Evolutionary conservation across 495 filamentous ascomycete species (phyloP).

Genomic region (Daldinia caldariorum): DNA sequence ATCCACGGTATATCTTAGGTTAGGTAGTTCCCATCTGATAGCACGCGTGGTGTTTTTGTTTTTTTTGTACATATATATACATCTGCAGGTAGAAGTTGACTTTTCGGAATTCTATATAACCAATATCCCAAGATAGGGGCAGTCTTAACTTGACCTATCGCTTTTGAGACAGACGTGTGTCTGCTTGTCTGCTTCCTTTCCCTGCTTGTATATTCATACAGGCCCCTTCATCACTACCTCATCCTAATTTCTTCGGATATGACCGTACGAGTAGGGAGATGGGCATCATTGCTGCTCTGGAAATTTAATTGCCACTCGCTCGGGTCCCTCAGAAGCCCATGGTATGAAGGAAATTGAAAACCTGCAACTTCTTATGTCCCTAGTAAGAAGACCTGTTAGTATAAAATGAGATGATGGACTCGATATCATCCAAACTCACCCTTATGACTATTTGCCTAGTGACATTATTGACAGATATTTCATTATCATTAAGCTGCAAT

Average conservation of each 20-base stretch:
- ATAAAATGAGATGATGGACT: background rate
- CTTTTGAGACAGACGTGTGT: background rate
- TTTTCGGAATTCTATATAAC: constrained; percentile 1
- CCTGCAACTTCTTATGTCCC: constrained; percentile 35
- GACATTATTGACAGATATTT: constrained; percentile 60
- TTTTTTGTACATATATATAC: constrained; percentile 21
- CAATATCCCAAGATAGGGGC: background rate
- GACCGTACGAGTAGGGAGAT: too few species aligned
- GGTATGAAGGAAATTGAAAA: constrained; percentile 36
- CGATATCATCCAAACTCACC: constrained; percentile 49
- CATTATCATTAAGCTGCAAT: constrained; percentile 26
- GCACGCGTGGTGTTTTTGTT: constrained; percentile 1
- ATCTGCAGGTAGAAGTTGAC: background rate
- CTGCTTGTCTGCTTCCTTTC: background rate
- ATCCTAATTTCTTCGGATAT: background rate
- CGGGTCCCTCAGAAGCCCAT: constrained; percentile 34
- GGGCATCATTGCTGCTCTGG: background rate
- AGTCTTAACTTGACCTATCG: constrained; percentile 4
- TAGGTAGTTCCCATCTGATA: background rate
- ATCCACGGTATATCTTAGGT: background rate
- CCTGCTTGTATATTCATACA: constrained; percentile 3
- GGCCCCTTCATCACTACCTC: background rate
- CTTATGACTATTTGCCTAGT: constrained; percentile 69
- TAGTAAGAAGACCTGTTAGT: constrained; percentile 22
- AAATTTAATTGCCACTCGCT: background rate